These are phyloP conservation scores for Salvia rosmarinus DNA, from an alignment of 257 asterid genomes.

Conservation along the genomic window DNA sequence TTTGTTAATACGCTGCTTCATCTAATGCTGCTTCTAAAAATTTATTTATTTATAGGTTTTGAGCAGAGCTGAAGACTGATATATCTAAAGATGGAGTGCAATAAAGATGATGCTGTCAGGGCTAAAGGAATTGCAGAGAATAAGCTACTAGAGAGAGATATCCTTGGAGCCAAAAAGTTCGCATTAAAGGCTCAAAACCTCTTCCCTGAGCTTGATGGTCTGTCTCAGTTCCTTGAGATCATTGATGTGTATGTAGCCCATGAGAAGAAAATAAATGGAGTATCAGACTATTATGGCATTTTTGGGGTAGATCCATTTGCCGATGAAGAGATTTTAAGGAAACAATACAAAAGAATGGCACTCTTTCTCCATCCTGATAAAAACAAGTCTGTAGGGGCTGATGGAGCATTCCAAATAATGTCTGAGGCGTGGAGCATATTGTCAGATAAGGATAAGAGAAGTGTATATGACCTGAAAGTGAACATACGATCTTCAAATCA, in stretches of 20 bases:
- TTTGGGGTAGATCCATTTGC: conserved; percentile 54
- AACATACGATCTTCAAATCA: conserved; percentile 33
- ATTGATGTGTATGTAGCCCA: conserved; percentile 46
- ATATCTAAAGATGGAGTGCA: conserved; percentile 54
- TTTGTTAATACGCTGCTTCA: not conserved
- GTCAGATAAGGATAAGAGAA: conserved; percentile 52
- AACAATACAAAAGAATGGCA: conserved; percentile 53
- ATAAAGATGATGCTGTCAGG: conserved; percentile 61
- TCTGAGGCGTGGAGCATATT: conserved; percentile 63
- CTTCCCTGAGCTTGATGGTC: conserved; percentile 68
- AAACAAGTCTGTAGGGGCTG: conserved; percentile 67
- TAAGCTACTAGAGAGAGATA: conserved; percentile 54
- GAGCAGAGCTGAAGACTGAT: not conserved
- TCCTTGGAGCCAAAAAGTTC: conserved; percentile 58
- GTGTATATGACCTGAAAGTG: conserved; percentile 43
- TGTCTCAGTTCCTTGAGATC: conserved; percentile 56
- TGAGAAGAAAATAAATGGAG: conserved; percentile 57
- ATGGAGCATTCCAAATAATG: conserved; percentile 66
- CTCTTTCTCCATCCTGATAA: conserved; percentile 76
- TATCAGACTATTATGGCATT: conserved; percentile 56
- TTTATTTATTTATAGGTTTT: conserved; percentile 32
- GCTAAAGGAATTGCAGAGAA: conserved; percentile 63
- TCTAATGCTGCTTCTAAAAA: conserved; percentile 18
- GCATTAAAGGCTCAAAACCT: conserved; percentile 62
- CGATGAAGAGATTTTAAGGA: conserved; percentile 47